Evolutionary conservation across 2,329 filamentous ascomycete genomes (phyloP).

Genomic region (Alternaria brassicicola): DNA sequence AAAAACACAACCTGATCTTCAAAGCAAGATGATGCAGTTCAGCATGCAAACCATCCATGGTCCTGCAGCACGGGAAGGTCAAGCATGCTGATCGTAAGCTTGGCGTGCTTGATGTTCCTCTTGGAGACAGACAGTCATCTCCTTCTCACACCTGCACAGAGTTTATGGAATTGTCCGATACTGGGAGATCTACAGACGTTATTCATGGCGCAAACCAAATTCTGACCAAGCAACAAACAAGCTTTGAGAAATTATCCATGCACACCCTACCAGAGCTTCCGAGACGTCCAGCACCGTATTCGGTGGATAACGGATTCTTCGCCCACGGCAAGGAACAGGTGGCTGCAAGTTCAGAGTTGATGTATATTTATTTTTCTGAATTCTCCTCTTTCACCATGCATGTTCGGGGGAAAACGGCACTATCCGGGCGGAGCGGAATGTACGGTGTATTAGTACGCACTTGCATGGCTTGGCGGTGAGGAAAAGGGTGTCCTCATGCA

Average conservation of each 20-base stretch:
- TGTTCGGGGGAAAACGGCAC: neutral
- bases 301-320: neutral
- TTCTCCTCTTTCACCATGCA: neutral
- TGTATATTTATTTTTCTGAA: too few relatives aligned
- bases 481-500: constrained; percentile 2
- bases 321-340: neutral
- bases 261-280: neutral
- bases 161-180: neutral
- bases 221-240: neutral
- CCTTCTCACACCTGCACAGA: neutral
- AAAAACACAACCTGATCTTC: too few relatives aligned
- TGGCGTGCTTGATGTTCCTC: constrained; percentile 1
- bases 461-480: constrained; percentile 16
- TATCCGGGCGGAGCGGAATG: constrained; percentile 21
- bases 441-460: neutral
- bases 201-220: neutral
- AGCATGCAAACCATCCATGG: neutral
- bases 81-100: constrained; percentile 1
- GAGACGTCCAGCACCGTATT: neutral
- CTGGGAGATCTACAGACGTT: neutral
- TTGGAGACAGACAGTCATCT: neutral
- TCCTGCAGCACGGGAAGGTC: neutral
- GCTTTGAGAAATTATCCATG: neutral
- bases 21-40: neutral
- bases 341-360: neutral